Percentiles rank a stretch among this genome's conserved stretches.
Conservation (phyloP, 345 rosid species). For the Syzygium aqueum region DNA sequence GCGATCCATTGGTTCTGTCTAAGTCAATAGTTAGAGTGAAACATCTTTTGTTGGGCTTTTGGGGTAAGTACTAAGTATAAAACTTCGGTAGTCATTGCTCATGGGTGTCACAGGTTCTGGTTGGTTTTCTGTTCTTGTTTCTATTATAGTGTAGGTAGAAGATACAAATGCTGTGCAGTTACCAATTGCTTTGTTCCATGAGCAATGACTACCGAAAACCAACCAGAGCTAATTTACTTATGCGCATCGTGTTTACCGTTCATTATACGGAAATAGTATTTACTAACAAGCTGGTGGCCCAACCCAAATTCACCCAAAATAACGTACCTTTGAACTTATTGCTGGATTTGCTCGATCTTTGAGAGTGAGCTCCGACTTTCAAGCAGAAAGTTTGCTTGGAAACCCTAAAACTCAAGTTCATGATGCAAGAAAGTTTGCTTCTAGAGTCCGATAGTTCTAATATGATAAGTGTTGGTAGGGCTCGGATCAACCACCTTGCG, state of each 20-base stretch:
- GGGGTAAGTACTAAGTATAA: not conserved
- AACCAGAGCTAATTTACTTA: not conserved
- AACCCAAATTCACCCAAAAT: not conserved
- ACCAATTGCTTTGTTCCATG: not conserved
- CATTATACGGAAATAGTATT: not conserved
- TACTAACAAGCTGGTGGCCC: not conserved
- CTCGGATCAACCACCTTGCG: not conserved
- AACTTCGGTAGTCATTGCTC: not conserved
- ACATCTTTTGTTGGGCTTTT: not conserved
- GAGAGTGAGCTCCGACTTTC: not conserved
- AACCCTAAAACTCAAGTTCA: not conserved
- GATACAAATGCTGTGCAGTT: not conserved
- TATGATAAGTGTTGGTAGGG: not conserved
- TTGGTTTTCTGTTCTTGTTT: not conserved
- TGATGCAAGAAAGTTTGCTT: not conserved
- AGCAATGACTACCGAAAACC: too few species aligned
- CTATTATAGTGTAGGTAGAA: not conserved
- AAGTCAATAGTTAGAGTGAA: not conserved
- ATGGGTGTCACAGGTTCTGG: not conserved
- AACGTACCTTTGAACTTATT: not conserved
- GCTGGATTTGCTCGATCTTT: not conserved
- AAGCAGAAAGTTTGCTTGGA: not conserved
- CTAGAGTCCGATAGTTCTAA: not conserved
- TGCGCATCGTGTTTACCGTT: not conserved
- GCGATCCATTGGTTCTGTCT: not conserved